Conservation (phyloP, 2,329 filamentous ascomycete genomes). For the Monosporascus sp. region DNA sequence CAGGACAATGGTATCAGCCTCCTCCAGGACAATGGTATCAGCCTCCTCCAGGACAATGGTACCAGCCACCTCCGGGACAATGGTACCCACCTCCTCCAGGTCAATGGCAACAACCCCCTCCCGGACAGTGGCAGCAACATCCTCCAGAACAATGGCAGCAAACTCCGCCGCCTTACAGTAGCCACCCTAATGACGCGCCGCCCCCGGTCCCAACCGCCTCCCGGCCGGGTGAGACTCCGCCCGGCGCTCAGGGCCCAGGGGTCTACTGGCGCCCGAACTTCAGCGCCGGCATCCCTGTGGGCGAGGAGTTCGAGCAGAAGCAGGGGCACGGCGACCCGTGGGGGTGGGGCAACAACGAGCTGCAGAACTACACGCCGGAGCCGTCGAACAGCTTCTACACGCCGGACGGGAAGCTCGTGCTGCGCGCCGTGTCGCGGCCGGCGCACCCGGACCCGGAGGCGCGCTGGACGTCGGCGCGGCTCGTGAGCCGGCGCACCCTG, state of each 20-base stretch:
- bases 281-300: conserved; percentile 39
- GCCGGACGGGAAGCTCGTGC: conserved; percentile 44
- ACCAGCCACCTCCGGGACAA: conserved; percentile 10
- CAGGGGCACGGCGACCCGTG: conserved; percentile 47
- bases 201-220: conserved; percentile 17
- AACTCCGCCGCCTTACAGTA: conserved; percentile 12
- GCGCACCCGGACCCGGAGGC: conserved; percentile 29
- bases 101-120: conserved; percentile 8
- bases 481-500: conserved; percentile 49
- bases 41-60: conserved; percentile 8
- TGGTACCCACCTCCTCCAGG: conserved; percentile 8
- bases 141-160: conserved; percentile 8
- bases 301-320: conserved; percentile 49
- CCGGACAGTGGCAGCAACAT: conserved; percentile 7
- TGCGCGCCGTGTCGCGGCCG: conserved; percentile 43
- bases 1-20: conserved; percentile 10
- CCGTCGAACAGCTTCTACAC: conserved; percentile 51
- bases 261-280: conserved; percentile 52
- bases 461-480: conserved; percentile 50
- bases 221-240: conserved; percentile 6
- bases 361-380: conserved; percentile 50
- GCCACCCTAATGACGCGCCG: conserved; percentile 10
- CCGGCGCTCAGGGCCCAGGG: conserved; percentile 1
- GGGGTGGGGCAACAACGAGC: conserved; percentile 59
- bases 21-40: conserved; percentile 10